Base-by-base conservation (phyloP, 495 filamentous ascomycete genomes). In the Trichocladium antarcticum region DNA sequence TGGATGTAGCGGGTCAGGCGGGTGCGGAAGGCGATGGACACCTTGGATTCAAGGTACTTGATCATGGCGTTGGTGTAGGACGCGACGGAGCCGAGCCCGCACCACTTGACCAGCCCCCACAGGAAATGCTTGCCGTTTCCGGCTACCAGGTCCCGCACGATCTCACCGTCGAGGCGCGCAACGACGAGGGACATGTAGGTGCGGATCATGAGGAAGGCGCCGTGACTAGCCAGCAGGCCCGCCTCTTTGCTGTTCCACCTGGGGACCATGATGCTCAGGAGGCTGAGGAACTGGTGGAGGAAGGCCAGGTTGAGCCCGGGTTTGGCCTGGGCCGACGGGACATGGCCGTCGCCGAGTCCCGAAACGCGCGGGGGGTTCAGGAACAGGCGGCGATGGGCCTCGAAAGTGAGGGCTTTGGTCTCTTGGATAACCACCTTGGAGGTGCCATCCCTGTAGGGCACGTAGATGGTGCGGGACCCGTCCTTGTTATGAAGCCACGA, bases 241-340 rank as follows among this genome's bases (percentile, higher is more conserved):
- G 88, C 88, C 70, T 97, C 93, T 63, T 97, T 97, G 67, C 87
- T 89, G 21, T 80, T 80, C 87, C 88, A 95, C 55, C 89, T 71
- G 8, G 93, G 93, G 50, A 97, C 84, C 90, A 96, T 95, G 57
- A 99, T 97, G 67, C 84, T 96, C 59, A 95, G 74, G 38, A 99
- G 71, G 58, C 89, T 94, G 38, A 95, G 74, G 57, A 97, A 94
- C 67, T 99, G 93, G 62, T 99, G 92, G 19, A 99, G 68, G 61
- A 99, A 99, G n/a, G 93, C 93, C 38, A 97, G 74, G 62, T 99
- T 99, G 42, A 99, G 69, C 5, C 93, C 93, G 1, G 93, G 89
- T 62, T 95, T 97, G 2, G 87, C 86, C 55, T 92, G 83, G 6
- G 85, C 75, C 6, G 93, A 86, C 5, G 92, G 92, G 11, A 90